Evolutionary conservation across 306 rosid genomes (phyloP).

Genomic region (Vigna hirtella): DNA sequence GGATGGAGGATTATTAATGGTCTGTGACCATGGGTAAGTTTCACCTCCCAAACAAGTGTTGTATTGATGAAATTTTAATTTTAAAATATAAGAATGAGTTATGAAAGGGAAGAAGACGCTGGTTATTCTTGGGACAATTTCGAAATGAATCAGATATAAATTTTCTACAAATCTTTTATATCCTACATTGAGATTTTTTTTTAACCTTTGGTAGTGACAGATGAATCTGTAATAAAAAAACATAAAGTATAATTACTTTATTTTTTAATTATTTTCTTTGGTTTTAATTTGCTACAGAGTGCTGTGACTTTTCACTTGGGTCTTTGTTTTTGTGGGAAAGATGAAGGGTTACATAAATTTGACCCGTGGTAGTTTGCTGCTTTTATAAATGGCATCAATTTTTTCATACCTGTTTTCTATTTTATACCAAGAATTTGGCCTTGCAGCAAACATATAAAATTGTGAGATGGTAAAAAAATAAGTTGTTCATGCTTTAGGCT

Average conservation of each 20-base stretch:
- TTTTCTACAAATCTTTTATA: neutral
- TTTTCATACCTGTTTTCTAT: constrained; percentile 9
- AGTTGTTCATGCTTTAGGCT: constrained; percentile 22
- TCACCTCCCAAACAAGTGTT: neutral
- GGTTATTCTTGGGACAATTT: constrained; percentile 1
- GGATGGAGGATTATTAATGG: constrained; percentile 63
- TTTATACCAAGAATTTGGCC: constrained; percentile 20
- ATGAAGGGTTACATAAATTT: neutral
- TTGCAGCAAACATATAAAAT: constrained; percentile 12
- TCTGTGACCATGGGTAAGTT: constrained; percentile 63
- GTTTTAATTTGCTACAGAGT: neutral
- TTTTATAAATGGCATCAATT: constrained; percentile 1
- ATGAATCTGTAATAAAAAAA: neutral
- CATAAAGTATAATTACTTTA: neutral
- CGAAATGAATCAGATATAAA: neutral
- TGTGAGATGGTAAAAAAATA: constrained; percentile 28
- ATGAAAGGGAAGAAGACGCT: neutral
- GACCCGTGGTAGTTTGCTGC: constrained; percentile 4
- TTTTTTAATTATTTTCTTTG: neutral
- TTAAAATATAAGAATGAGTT: neutral
- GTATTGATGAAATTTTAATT: neutral
- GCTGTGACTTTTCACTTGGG: neutral
- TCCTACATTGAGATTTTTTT: neutral
- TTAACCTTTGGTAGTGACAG: neutral
- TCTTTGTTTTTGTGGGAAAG: neutral